phyloP scores from a whole-genome alignment of 1,139 yeast genomes.

The Geotrichum restrictum region DNA sequence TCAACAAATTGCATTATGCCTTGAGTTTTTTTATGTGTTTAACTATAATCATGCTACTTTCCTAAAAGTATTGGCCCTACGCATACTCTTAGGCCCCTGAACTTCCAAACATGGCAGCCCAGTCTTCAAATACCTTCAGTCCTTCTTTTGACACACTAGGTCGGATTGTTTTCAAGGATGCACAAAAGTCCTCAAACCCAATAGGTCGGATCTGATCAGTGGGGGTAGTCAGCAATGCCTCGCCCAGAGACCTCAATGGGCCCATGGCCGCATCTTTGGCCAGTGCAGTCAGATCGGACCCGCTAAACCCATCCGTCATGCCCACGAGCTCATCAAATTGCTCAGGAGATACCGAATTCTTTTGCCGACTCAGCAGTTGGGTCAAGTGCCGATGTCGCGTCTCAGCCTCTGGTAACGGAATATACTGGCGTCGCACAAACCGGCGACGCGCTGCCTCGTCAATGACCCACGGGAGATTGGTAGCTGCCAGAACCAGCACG shows the following conservation, averaged over 20 bases:
- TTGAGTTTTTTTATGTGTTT: no score
- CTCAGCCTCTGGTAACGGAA: conserved; percentile 86
- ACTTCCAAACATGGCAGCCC: conserved; percentile 89
- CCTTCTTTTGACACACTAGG: conserved; percentile 93
- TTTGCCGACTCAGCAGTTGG: conserved; percentile 70
- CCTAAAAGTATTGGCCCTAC: no score
- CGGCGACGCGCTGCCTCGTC: conserved; percentile 98
- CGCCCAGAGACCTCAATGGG: conserved; percentile 87
- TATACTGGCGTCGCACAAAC: conserved; percentile 88
- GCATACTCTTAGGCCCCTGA: conserved; percentile 77
- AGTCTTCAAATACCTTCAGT: conserved; percentile 70
- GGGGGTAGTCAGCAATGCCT: conserved; percentile 75
- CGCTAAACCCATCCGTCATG: conserved; percentile 81
- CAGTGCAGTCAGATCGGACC: conserved; percentile 89
- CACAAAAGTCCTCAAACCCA: conserved; percentile 66
- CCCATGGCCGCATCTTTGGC: conserved; percentile 99
- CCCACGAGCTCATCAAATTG: conserved; percentile 61
- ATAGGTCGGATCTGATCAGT: conserved; percentile 84
- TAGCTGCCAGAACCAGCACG: conserved; percentile 90
- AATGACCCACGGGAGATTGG: conserved; percentile 95
- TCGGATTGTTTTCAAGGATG: conserved; percentile 74
- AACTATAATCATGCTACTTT: not conserved
- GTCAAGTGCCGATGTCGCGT: conserved; percentile 71
- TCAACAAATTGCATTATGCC: not conserved
- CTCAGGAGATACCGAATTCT: conserved; percentile 56